Base-by-base conservation (phyloP, 169 alveolate species). In the Fabrea salina region DNA sequence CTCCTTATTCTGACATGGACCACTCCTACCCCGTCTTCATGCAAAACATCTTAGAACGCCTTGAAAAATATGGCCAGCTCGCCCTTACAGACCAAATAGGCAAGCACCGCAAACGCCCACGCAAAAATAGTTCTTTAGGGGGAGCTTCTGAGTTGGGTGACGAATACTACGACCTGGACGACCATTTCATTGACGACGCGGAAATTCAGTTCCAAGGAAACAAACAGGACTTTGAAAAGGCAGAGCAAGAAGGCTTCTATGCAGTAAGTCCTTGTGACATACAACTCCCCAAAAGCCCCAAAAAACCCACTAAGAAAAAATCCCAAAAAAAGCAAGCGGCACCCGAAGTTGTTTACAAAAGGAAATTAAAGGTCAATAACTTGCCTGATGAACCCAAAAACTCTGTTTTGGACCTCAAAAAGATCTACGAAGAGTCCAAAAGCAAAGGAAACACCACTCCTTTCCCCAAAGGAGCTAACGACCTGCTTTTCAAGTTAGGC, bases 21-120 rank as follows among this genome's bases (percentile, higher is more conserved):
- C 32, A 33, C 32, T 27, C 41, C 25, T 61, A 32, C 39, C 74
- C 74, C 8, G 74, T 30, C n/a, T 61, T 61, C 25, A 61, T 61
- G 74, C 74, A 61, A 37, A 61, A 30, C 19, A 61, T 61, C 50
- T 13, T 61, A 33, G 74, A 61, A 35, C 11, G 74, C 8, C 74
- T 61, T 61, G 74, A 61, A 8, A 61, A 61, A 37, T 61, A 61
- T 35, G 74, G 74, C 43, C 74, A 61, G 39, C 74, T 61, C 25
- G 74, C 74, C 3, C 50, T 37, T 1, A 25, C 54, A 33, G 49
- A 61, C 11, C 51, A 61, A 11, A 61, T 61, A 25, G 74, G 74
- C 19, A 32, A 16, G n/a, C 74, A 61, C 39, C 13, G 25, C 13
- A 54, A 33, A 19, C 39, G 25, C 66, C 66, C 66, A 22, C 13